Evolutionary conservation across 1,139 yeast genomes (phyloP), one percentile per base, ranked within the genome.

Genomic region (Eremothecium cymbalariae): DNA sequence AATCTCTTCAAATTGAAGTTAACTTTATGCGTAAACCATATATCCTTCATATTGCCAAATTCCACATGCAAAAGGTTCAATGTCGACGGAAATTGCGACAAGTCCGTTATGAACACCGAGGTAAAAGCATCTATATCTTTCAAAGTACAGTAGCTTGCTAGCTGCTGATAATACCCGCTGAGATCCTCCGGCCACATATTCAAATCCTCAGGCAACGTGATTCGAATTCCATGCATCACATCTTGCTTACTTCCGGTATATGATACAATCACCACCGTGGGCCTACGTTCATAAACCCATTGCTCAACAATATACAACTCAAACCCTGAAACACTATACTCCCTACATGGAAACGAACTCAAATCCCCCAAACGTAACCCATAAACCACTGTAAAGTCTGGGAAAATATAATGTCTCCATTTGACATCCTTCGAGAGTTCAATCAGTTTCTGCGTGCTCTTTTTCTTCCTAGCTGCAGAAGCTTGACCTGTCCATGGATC

Each of bases 271-370:
- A 82, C 68, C 0, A 79, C 67, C 22, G 84, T 77, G 15, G 76
- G 63, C 36, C 71, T 68, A 25, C 97, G 64, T 38, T 77, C 77
- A 27, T 80, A 70, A 3, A 83, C 79, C 97, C 98, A 90, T 57
- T 88, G 96, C 53, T 90, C 97, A 8, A 88, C 94, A 31, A 90
- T 65, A 51, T 90, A 90, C 18, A 83, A 71, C 55, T 90, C 97
- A 53, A 81, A 84, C 1, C 97, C 97, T 1, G 64, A 48, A 4
- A 76, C 64, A 12, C 60, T 61, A 1, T 75, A 57, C 36, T 67
- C 70, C 27, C 68, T 47, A 37, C 50, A 60, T 4, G 71, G 35
- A 50, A 51, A 60, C 39, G 70, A 71, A 21, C 59, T 56, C 13
- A 54, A 49, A 2, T 52, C 44, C 8, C 62, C 55, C 20, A 69